phyloP scores from a whole-genome alignment of 208 protist genomes.

The Trypanosomatidae sp. region DNA sequence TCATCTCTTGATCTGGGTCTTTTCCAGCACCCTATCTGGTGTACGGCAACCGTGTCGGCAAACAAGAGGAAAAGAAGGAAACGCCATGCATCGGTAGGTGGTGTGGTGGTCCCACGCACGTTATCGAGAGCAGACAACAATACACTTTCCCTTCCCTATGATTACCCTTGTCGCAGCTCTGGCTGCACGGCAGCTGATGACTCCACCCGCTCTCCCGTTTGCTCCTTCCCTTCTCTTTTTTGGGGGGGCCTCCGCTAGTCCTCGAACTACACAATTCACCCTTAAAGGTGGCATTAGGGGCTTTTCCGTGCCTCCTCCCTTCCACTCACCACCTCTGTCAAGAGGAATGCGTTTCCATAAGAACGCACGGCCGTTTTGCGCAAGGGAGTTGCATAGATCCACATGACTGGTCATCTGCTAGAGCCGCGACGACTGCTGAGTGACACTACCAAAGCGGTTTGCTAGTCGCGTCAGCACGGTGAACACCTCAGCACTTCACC shows the following conservation, averaged over 20 bases:
- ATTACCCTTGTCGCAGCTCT: background rate
- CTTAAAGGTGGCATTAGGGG: background rate
- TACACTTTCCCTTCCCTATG: background rate
- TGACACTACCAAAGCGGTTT: too few relatives aligned
- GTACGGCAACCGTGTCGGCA: background rate
- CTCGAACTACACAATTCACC: background rate
- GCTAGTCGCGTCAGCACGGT: too few relatives aligned
- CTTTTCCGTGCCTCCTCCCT: background rate
- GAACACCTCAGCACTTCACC: too few relatives aligned
- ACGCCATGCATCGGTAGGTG: too few relatives aligned
- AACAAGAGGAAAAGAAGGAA: too few relatives aligned
- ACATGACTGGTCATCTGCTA: background rate
- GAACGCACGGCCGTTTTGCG: background rate
- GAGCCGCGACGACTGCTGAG: too few relatives aligned
- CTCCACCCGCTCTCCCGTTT: background rate
- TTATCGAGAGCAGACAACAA: background rate
- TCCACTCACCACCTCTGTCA: background rate
- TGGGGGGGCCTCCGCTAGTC: background rate
- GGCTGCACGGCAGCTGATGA: background rate
- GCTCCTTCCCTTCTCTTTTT: background rate
- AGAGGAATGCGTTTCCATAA: background rate
- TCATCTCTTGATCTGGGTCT: background rate
- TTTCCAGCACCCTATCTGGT: background rate
- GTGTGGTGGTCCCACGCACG: background rate
- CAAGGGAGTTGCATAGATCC: background rate